phyloP scores from a whole-genome alignment of 495 filamentous ascomycete species.

The Neurospora sp. region DNA sequence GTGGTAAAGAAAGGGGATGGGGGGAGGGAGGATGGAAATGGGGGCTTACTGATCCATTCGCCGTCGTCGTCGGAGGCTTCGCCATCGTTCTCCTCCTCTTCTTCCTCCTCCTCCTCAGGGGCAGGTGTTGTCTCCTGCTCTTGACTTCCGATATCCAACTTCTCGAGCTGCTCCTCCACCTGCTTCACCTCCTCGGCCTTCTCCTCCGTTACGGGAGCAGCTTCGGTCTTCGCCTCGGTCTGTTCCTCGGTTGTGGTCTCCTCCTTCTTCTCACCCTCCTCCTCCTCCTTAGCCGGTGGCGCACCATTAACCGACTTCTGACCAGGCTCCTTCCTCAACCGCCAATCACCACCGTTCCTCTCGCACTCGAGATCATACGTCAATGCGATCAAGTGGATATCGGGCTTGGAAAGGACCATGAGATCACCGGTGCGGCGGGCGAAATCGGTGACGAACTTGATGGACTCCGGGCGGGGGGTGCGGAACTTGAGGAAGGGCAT shows the following conservation, averaged over 20 bases:
- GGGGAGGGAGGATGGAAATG: too few species aligned
- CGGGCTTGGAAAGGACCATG: constrained; percentile 72
- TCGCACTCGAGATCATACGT: constrained; percentile 88
- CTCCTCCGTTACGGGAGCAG: not conserved
- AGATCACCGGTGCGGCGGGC: constrained; percentile 84
- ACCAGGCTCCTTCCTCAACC: constrained; percentile 63
- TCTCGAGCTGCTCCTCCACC: constrained; percentile 7
- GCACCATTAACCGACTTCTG: constrained; percentile 69
- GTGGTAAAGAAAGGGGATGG: too few species aligned
- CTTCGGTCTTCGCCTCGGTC: not conserved
- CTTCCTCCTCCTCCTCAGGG: constrained; percentile 20
- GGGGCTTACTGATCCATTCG: constrained; percentile 61
- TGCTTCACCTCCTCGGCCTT: constrained; percentile 39
- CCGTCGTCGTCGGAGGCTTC: constrained; percentile 22
- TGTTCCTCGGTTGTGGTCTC: constrained; percentile 30
- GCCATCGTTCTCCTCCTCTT: constrained; percentile 29
- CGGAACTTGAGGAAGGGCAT: constrained; percentile 75
- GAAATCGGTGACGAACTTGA: constrained; percentile 74
- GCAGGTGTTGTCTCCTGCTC: not conserved
- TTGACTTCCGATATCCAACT: constrained; percentile 3
- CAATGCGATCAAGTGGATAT: constrained; percentile 81
- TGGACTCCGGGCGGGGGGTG: constrained; percentile 59
- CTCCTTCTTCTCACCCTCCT: constrained; percentile 2
- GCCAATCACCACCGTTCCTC: constrained; percentile 68
- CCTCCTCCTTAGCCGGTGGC: constrained; percentile 36